These are phyloP conservation scores for Microcera coccophila DNA, from an alignment of 2,329 filamentous ascomycete species.

Conservation along the genomic window DNA sequence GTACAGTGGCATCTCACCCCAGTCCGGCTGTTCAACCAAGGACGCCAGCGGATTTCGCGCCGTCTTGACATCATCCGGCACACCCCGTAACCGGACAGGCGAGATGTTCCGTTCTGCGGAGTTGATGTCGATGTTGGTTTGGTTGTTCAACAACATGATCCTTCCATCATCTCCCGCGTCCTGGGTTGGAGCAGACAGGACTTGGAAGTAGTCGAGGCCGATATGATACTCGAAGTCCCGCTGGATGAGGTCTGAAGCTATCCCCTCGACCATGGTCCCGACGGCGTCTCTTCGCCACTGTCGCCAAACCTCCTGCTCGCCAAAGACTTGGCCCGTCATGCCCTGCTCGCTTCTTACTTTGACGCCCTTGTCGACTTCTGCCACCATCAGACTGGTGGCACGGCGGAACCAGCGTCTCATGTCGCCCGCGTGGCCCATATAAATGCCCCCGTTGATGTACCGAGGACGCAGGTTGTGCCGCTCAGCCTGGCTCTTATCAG, in stretches of 20 bases:
- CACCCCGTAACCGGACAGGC: constrained; percentile 14
- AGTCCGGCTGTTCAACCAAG: constrained; percentile 5
- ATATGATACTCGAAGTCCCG: constrained; percentile 23
- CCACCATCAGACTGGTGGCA: constrained; percentile 13
- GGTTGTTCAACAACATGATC: constrained; percentile 13
- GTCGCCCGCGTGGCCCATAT: constrained; percentile 19
- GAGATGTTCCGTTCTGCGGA: constrained; percentile 15
- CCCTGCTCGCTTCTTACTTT: constrained; percentile 15
- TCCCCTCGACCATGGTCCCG: background rate
- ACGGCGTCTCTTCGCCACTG: constrained; percentile 24
- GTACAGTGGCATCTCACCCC: constrained; percentile 19
- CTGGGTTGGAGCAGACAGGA: constrained; percentile 9
- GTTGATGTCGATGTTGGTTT: constrained; percentile 11
- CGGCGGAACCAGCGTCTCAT: constrained; percentile 16
- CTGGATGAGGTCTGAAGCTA: constrained; percentile 3
- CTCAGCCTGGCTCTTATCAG: constrained; percentile 10
- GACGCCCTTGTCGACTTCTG: background rate
- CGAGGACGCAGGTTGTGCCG: constrained; percentile 14
- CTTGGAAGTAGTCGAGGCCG: constrained; percentile 27
- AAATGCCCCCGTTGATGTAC: constrained; percentile 19
- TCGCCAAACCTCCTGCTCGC: constrained; percentile 30
- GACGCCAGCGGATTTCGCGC: constrained; percentile 8
- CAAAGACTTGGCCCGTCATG: constrained; percentile 19
- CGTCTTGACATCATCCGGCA: constrained; percentile 17
- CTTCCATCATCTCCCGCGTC: constrained; percentile 3